A percentile compares a stretch with the other conserved stretches of the same genome.
phyloP scores from a whole-genome alignment of 1,284 basidiomycete species.

The Boletus sp. region DNA sequence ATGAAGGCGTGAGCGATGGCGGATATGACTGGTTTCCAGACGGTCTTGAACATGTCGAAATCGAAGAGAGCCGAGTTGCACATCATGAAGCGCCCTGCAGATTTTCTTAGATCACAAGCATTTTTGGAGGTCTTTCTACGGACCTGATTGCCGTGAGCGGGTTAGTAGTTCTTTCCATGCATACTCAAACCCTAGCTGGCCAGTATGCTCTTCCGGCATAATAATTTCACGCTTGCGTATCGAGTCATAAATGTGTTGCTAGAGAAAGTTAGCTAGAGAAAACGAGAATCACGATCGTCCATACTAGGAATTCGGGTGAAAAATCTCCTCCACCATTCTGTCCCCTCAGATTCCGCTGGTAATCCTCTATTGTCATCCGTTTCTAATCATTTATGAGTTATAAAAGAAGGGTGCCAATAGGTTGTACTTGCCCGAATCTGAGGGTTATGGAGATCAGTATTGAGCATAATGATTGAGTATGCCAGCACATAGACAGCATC shows the following conservation, averaged over 20 bases:
- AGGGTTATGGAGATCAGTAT: conserved; percentile 97
- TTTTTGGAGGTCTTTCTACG: conserved; percentile 19
- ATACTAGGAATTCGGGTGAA: conserved; percentile 78
- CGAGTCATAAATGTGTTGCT: conserved; percentile 90
- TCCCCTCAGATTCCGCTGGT: conserved; percentile 87
- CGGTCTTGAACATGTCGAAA: conserved; percentile 85
- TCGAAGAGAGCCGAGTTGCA: conserved; percentile 84
- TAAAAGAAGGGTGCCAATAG: conserved; percentile 3
- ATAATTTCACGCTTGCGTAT: conserved; percentile 95
- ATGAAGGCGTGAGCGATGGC: conserved; percentile 92
- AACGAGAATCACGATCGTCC: conserved; percentile 23
- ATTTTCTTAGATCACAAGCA: conserved; percentile 7
- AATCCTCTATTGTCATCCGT: conserved; percentile 96
- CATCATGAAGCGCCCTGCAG: conserved; percentile 68
- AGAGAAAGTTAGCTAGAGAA: conserved; percentile 7
- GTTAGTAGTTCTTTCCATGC: conserved; percentile 96
- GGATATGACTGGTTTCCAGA: conserved; percentile 91
- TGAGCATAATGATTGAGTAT: conserved; percentile 97
- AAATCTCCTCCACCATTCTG: conserved; percentile 90
- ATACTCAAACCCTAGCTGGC: conserved; percentile 96
- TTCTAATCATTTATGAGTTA: conserved; percentile 50
- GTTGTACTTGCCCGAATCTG: conserved; percentile 71
- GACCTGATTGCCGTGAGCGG: conserved; percentile 78
- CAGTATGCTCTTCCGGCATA: conserved; percentile 97
- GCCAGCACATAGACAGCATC: conserved; percentile 95